Percentiles rank a stretch among this genome's conserved stretches.
phyloP scores from a whole-genome alignment of 75 land plant species.

The Pinus tabuliformis region DNA sequence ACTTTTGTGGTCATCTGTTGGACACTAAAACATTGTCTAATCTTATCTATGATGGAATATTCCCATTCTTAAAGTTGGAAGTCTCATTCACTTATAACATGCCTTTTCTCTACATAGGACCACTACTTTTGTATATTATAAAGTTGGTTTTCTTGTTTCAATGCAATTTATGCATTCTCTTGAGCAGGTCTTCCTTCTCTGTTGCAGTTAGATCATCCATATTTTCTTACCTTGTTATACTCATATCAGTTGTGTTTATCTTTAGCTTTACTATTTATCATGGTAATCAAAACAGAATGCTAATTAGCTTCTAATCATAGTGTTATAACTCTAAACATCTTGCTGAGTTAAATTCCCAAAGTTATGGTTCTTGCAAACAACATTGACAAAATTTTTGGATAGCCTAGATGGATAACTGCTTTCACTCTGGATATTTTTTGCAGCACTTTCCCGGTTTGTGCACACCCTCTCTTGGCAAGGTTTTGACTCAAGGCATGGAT shows the following conservation, averaged over 20 bases:
- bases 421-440: slow-evolving; percentile 14
- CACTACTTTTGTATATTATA: too few relatives aligned
- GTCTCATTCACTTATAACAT: too few relatives aligned
- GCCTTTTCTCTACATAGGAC: too few relatives aligned
- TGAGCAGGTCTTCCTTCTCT: too few relatives aligned
- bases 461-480: slow-evolving; percentile 47
- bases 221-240: too few relatives aligned
- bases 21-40: too few relatives aligned
- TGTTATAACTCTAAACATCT: background rate
- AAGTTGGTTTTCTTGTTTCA: too few relatives aligned
- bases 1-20: too few relatives aligned
- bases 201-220: too few relatives aligned
- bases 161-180: too few relatives aligned
- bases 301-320: background rate
- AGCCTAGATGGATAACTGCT: background rate
- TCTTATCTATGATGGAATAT: too few relatives aligned
- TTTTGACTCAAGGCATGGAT: slow-evolving; percentile 91
- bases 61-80: too few relatives aligned
- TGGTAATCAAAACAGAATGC: background rate
- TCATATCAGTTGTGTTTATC: background rate
- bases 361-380: background rate
- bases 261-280: background rate
- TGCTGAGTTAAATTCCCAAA: background rate
- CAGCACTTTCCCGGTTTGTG: slow-evolving; percentile 47
- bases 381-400: background rate